Base-by-base conservation (phyloP, 495 filamentous ascomycete species). In the Pyrenula aspistea region DNA sequence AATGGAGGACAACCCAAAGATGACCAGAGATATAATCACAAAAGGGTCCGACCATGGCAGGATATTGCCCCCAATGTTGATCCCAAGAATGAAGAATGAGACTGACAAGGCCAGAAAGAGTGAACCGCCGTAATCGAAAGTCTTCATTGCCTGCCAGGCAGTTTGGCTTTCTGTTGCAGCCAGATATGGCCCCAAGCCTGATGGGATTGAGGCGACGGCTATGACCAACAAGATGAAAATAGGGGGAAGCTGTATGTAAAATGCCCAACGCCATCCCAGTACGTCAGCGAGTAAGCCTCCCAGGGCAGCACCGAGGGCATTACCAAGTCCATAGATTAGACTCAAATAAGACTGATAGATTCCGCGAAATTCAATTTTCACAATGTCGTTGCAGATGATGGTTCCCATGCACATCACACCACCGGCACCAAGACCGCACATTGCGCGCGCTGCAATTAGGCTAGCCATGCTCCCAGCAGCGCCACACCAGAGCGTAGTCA, bases 31-130 rank as follows among this genome's bases (percentile, higher is more conserved):
- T 20, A 67, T 59, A 42, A 89, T 74, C 49, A 91, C 81, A 25
- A 88, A 63, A 0, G 86, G 86, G 64, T 91, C 84, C 2, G 74
- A 69, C 88, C 88, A 91, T 31, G 80, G 76, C 42, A 83, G 71
- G 11, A 90, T 71, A 65, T 91, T 91, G n/a, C 88, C 87, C 48
- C 88, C 88, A 3, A 89, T 75, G 53, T 83, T 91, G 63, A 91
- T 68, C 0, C 85, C 87, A 42, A 91, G 73, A 56, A 93, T 87
- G 53, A 91, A 65, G 52, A 78, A 76, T 1, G 84, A 86, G 8
- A 87, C 80, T 1, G 77, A 77, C 0, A 73, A 63, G n/a, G 83
- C 82, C 62, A 91, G 67, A 19, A 87, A 70, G 25, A 81, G 58
- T 0, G 86, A 86, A 0, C 88, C 88, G 24, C 68, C 69, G 56